Conservation (phyloP, 306 rosid genomes). For the Lathyrus sativus region DNA sequence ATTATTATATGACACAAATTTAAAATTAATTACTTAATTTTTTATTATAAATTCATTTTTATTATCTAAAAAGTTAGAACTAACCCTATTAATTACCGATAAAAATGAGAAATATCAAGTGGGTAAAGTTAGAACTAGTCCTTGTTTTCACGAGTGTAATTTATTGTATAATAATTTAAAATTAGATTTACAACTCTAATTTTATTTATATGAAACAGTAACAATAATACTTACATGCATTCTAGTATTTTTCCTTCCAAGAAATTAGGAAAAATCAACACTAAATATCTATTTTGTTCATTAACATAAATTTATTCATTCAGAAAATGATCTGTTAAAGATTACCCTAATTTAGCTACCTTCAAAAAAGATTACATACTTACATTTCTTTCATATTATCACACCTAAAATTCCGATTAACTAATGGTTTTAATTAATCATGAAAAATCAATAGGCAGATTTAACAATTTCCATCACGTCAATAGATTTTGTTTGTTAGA, state of each 20-base stretch:
- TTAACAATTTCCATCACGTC: slow-evolving; percentile 48
- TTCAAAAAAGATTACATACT: slow-evolving; percentile 10
- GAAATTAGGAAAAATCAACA: slow-evolving; percentile 35
- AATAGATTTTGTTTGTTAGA: slow-evolving; percentile 45
- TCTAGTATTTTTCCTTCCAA: slow-evolving; percentile 22
- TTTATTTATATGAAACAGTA: no score
- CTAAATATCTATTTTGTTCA: slow-evolving; percentile 24
- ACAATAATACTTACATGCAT: not conserved
- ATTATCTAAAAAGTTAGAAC: no score
- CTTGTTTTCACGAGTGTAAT: no score
- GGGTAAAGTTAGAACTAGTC: no score
- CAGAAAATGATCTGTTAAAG: slow-evolving; percentile 33
- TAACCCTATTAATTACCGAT: no score
- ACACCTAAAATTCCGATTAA: slow-evolving; percentile 55
- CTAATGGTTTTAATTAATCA: slow-evolving; percentile 52
- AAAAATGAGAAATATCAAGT: no score
- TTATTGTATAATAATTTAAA: no score
- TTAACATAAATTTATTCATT: slow-evolving; percentile 23
- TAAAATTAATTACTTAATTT: no score
- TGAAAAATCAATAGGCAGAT: slow-evolving; percentile 34
- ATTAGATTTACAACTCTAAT: no score
- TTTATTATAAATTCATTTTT: no score
- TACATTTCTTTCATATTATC: slow-evolving; percentile 33
- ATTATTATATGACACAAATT: no score
- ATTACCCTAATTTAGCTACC: slow-evolving; percentile 25